phyloP scores from a whole-genome alignment of 441 rosid genomes.

The Rhodomyrtus psidioides region DNA sequence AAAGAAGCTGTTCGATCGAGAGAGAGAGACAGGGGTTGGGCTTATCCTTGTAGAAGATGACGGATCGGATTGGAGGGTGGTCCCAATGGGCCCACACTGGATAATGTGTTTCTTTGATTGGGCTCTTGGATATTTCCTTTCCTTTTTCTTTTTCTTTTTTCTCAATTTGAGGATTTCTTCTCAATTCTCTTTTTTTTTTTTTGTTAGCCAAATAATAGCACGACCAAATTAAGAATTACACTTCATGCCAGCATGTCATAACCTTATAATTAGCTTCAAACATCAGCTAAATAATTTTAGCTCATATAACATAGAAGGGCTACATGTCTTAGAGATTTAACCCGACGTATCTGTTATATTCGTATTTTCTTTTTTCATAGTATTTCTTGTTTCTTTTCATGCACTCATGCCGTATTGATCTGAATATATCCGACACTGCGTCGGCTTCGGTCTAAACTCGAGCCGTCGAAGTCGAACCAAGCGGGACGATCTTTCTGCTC shows the following conservation, averaged over 20 bases:
- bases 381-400: no score
- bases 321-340: not conserved
- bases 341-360: not conserved
- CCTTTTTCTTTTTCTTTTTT: not conserved
- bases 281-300: no score
- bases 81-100: not conserved
- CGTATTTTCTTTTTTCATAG: no score
- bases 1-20: not conserved
- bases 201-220: not conserved
- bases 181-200: not conserved
- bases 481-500: not conserved
- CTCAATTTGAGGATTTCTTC: not conserved
- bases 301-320: not conserved
- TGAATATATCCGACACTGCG: not conserved
- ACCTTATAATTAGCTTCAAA: not conserved
- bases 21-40: not conserved
- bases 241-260: not conserved
- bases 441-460: fast-evolving
- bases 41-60: not conserved
- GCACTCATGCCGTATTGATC: not conserved
- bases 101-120: not conserved
- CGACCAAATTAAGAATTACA: fast-evolving
- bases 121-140: not conserved
- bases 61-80: not conserved
- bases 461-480: fast-evolving